phyloP scores from a whole-genome alignment of 1,284 basidiomycete species.

The Bondarzewia mesenterica region DNA sequence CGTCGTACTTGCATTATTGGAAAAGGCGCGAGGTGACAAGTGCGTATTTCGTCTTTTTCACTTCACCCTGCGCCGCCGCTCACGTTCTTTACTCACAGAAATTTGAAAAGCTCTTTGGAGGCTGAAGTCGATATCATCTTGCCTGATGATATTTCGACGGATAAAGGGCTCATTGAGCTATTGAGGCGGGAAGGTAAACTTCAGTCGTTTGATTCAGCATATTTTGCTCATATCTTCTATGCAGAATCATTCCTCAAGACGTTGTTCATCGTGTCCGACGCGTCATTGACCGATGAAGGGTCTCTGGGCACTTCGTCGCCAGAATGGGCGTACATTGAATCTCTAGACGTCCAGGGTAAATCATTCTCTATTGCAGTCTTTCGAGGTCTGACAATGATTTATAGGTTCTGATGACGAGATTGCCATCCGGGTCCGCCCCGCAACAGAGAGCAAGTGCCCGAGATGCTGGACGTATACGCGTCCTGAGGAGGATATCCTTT shows the following conservation, averaged over 20 bases:
- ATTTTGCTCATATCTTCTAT: slow-evolving; percentile 1
- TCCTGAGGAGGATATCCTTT: slow-evolving; percentile 39
- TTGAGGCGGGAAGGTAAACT: slow-evolving; percentile 44
- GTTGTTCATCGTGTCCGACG: slow-evolving; percentile 74
- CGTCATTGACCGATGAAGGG: slow-evolving; percentile 35
- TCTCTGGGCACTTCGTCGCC: slow-evolving; percentile 28
- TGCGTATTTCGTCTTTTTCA: slow-evolving; percentile 27
- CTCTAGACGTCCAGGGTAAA: slow-evolving; percentile 36
- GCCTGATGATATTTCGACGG: slow-evolving; percentile 10
- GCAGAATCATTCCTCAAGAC: slow-evolving; percentile 57
- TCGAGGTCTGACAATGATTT: neutral
- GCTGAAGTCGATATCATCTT: slow-evolving; percentile 42
- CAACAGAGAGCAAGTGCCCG: slow-evolving; percentile 56
- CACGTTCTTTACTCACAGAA: slow-evolving; percentile 27
- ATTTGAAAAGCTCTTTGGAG: slow-evolving; percentile 66
- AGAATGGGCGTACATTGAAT: slow-evolving; percentile 41
- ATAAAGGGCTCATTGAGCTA: slow-evolving; percentile 21
- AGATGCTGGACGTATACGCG: slow-evolving; percentile 73
- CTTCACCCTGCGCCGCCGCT: slow-evolving; percentile 1
- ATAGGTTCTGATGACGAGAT: slow-evolving; percentile 25
- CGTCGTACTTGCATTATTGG: slow-evolving; percentile 53
- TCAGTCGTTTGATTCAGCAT: neutral
- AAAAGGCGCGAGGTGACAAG: slow-evolving; percentile 66
- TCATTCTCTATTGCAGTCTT: neutral
- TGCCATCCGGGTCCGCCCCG: slow-evolving; percentile 44